Evolutionary conservation across 495 filamentous ascomycete genomes (phyloP).

Genomic region (Haplographium delicatum): DNA sequence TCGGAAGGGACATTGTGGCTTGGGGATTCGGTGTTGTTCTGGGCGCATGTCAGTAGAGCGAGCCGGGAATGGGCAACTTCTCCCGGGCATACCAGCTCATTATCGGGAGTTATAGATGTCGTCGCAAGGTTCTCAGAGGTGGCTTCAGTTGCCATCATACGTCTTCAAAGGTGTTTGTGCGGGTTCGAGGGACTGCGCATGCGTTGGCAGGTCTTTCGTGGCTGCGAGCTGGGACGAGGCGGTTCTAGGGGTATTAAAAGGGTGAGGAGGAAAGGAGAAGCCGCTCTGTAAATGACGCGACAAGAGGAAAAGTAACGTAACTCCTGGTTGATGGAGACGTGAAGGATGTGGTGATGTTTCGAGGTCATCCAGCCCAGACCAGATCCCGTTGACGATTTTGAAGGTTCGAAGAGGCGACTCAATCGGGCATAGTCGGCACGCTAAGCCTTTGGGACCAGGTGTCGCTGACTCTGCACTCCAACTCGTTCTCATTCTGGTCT

Average conservation of each 20-base stretch:
- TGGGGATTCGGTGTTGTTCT: conserved; percentile 24
- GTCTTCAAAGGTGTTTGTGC: conserved; percentile 26
- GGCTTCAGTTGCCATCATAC: conserved; percentile 58
- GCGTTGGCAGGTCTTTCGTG: conserved; percentile 24
- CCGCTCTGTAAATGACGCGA: conserved; percentile 18
- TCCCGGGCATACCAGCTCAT: conserved; percentile 38
- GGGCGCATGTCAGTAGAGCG: conserved; percentile 16
- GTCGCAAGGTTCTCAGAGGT: conserved; percentile 45
- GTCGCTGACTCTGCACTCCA: too few species aligned
- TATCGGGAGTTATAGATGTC: conserved; percentile 40
- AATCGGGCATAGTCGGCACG: conserved; percentile 8
- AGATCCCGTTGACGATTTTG: background rate
- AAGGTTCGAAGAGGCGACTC: background rate
- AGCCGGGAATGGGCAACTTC: background rate
- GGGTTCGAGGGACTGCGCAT: conserved; percentile 27
- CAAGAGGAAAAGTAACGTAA: conserved; percentile 11
- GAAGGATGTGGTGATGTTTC: conserved; percentile 8
- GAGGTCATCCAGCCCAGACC: conserved; percentile 10
- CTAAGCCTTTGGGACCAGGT: too few species aligned
- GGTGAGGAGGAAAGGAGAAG: conserved; percentile 5
- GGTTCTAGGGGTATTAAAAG: conserved; percentile 8
- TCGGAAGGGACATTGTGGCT: conserved; percentile 38
- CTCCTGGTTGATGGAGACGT: conserved; percentile 18
- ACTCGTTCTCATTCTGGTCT: too few species aligned
- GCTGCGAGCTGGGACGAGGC: conserved; percentile 15